Base-by-base conservation (phyloP, 2,329 filamentous ascomycete species). In the Cladosporium sp. region DNA sequence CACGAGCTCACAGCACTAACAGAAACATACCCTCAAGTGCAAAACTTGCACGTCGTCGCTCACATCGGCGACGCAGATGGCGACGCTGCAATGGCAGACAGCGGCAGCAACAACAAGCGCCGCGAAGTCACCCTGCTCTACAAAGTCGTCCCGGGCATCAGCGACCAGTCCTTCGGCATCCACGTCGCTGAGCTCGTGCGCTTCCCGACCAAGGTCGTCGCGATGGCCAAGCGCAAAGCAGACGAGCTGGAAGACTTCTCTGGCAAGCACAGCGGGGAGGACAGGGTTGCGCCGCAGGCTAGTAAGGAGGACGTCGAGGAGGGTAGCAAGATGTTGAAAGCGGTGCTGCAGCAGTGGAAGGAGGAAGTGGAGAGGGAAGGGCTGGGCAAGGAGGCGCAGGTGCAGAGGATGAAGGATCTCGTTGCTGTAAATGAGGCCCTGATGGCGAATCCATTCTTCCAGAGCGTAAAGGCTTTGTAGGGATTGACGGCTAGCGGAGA, bases 151-250 rank as follows among this genome's bases (percentile, higher is more conserved):
- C 91, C 92, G 0, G 95, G 95, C 58, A 90, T 99, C 72, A 97
- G 93, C 76, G 95, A 99, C 78, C 95, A 99, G 80, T 95, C 91
- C 66, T 99, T 99, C 77, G 95, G 95, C 72, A 99, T 99, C 72
- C 95, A 99, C 79, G 96, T 99, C 16, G 95, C 95, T 0, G 95
- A 99, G 80, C 86, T 99, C 6, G 95, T 99, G 23, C 88, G 93
- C 53, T 99, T 99, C 81, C 95, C 95, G 0, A 89, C 92, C 72
- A 99, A 99, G 81, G 96, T 99, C 18, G 91, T 99, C 67, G 92
- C 93, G 69, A 99, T 99, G 96, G 95, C 95, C n/a, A 96, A 96
- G 81, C 88, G 95, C 72, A 99, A 99, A 82, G 95, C 95, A 0
- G 95, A 98, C 77, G 96, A 99, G 83, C 84, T 99, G 39, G 95